Evolutionary conservation across 495 filamentous ascomycete genomes (phyloP).

Genomic region (Patellaria atrata): DNA sequence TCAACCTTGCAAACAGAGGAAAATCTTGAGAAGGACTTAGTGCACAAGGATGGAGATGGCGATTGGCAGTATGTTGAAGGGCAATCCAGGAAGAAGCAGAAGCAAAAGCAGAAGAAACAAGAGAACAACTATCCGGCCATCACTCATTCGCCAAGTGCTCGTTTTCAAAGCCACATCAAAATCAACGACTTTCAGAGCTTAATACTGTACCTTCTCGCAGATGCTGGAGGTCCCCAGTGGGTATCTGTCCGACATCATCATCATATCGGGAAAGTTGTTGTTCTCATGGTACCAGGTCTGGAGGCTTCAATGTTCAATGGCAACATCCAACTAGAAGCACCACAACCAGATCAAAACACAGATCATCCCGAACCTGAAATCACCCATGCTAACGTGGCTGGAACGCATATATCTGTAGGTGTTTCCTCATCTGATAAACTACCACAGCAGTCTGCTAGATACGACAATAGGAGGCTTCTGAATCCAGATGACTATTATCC

Average conservation of each 20-base stretch:
- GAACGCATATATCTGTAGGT: not conserved
- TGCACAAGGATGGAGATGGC: conserved; percentile 6
- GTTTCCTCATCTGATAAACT: not conserved
- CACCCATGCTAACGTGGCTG: not conserved
- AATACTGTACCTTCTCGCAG: conserved; percentile 77
- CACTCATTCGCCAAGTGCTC: conserved; percentile 47
- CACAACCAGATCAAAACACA: not conserved
- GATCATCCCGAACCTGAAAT: not conserved
- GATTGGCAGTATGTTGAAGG: conserved; percentile 19
- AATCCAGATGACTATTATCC: conserved; percentile 57
- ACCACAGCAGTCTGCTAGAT: not conserved
- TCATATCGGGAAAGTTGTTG: conserved; percentile 67
- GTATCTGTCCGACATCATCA: conserved; percentile 62
- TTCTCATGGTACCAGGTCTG: conserved; percentile 87
- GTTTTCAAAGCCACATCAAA: conserved; percentile 58
- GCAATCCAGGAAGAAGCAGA: conserved; percentile 11
- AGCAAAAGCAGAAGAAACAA: conserved; percentile 1
- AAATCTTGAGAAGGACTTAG: not conserved
- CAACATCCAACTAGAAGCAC: conserved; percentile 27
- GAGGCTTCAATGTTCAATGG: conserved; percentile 82
- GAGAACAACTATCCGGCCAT: conserved; percentile 55
- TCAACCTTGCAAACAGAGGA: not conserved
- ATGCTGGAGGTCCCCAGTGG: conserved; percentile 75
- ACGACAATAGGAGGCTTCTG: conserved; percentile 6
- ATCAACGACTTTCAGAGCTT: conserved; percentile 67